Evolutionary conservation across 2,329 filamentous ascomycete genomes (phyloP), one percentile per base, ranked within the genome.

Genomic region (Dactylellina leptospora): DNA sequence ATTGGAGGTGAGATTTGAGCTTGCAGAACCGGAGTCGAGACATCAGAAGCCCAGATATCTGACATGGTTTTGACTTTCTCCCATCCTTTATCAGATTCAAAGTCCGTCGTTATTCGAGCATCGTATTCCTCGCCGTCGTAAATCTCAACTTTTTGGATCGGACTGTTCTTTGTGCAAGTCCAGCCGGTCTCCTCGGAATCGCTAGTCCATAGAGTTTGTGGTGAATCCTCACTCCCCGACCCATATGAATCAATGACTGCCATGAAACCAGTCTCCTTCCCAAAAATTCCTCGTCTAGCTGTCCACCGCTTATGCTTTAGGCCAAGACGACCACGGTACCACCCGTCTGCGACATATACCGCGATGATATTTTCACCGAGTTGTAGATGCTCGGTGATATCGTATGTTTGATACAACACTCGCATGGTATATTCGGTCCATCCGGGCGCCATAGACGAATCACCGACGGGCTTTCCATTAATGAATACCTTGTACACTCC

Each of bases 41-140:
- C n/a, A 38, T 63, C 47, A 6, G 30, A 28, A 13, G 40, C 33
- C 58, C 56, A 71, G 10, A 54, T 50, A 28, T 58, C 42, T 11
- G 42, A 42, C 3, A 71, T 63, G 9, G 22, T 30, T 20, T 63
- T 71, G 18, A 71, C 66, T 6, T 71, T 42, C 28, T 54, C 40
- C 66, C 66, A 71, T 2, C 38, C 50, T 11, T 55, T 30, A 16
- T n/a, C 13, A 13, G 16, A 40, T 5, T 11, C 5, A 16, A 20
- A 6, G 16, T 62, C 66, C 28, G 58, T 22, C 6, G 36, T 53
- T 16, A 71, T 54, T 4, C 66, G 33, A n/a, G 66, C 42, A 23
- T 71, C 66, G 10, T 63, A 56, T 16, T 54, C 44, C 27, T 71
- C 66, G 28, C 66, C 66, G 20, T 71, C 66, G 20, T 71, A 71